Base-by-base conservation (phyloP, 805 yeast genomes). In the Hemisphaericaspora nanyangensis region DNA sequence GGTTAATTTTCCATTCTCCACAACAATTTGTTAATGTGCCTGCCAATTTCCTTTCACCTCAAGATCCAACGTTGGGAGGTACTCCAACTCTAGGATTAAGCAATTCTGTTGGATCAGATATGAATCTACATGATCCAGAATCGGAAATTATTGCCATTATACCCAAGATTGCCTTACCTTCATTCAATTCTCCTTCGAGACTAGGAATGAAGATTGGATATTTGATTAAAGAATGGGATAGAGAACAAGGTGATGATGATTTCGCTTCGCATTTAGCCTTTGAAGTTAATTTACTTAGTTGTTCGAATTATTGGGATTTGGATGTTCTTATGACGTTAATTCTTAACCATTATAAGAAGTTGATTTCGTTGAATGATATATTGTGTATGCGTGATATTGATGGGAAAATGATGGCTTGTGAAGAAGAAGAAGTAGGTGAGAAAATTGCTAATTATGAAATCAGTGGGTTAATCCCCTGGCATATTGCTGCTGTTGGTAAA, bases 121-220 rank as follows among this genome's bases (percentile, higher is more conserved):
- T 49, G 34, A 38, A 54, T 4, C 49, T 83, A n/a, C 63, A 72
- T 17, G 80, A 81, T 48, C 56, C 76, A 3, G 57, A 70, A 7
- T 69, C 73, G 25, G 77, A 74, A 33, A 63, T 80, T 1, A 72
- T 72, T 43, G 89, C 84, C 0, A 51, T 80, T 1, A 63, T 84
- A 2, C 74, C 86, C 5, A 74, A 72, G 22, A 67, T 73, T 16
- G 74, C 88, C 0, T 72, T 80, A 31, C 85, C 90, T 2, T 62
- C 85, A 15, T 75, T 85, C 29, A 82, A 80, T 48, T 81, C 86
- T 15, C 84, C 85, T 7, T 79, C 80, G 17, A 65, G 90, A 36
- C 65, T 82, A 37, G 84, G 90, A 2, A 74, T 83, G 50, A 77
- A 79, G 45, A 78, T 86, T 1, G 93, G 93, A 0, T 84, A 79